These are phyloP conservation scores for Tilletia setariae DNA, from an alignment of 1,284 basidiomycete species.

Conservation along the genomic window DNA sequence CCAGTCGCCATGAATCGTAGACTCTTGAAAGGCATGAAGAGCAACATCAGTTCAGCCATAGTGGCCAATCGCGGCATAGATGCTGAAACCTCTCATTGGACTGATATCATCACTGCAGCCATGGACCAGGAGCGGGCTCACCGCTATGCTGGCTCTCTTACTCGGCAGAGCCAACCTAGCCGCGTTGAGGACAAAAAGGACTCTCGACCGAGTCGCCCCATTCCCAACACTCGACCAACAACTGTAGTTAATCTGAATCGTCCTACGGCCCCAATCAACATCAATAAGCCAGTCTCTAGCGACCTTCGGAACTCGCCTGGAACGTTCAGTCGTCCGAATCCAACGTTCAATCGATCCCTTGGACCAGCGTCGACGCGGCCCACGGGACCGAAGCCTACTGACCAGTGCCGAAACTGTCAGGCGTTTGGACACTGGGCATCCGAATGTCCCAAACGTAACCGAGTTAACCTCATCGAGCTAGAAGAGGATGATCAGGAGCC, in stretches of 20 bases:
- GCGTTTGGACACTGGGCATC: constrained; percentile 1
- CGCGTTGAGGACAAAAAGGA: neutral
- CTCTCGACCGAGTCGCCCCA: neutral
- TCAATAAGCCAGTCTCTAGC: too few species aligned
- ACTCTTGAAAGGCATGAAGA: neutral
- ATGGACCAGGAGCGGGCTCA: constrained; percentile 8
- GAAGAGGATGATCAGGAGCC: neutral
- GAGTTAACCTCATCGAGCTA: neutral
- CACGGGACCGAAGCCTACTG: neutral
- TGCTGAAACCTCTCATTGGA: neutral
- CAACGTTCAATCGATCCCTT: too few species aligned
- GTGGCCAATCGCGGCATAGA: constrained; percentile 1
- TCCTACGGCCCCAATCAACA: too few species aligned
- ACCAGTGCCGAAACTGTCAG: neutral
- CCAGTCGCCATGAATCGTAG: neutral
- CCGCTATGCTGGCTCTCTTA: neutral
- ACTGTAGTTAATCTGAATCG: too few species aligned
- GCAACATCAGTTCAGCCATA: neutral
- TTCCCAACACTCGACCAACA: too few species aligned
- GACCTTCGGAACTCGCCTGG: too few species aligned
- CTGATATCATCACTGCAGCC: neutral
- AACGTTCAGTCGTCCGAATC: too few species aligned
- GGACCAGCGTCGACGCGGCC: too few species aligned
- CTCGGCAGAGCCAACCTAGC: too few species aligned
- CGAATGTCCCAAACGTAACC: neutral